These are phyloP conservation scores for Fremontodendron californicum DNA, from an alignment of 345 rosid species.

Conservation along the genomic window DNA sequence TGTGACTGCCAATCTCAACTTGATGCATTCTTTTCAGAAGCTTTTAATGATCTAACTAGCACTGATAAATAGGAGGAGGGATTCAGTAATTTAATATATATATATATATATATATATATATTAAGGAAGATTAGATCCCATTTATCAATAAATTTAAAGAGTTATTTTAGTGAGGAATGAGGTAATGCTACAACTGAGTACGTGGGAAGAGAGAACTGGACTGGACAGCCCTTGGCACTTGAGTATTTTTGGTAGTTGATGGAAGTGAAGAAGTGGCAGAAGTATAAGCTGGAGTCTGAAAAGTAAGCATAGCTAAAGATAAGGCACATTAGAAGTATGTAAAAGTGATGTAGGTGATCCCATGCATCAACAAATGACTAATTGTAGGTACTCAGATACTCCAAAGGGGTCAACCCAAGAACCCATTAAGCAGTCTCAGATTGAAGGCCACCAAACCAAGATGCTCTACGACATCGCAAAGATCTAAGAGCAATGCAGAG, in stretches of 20 bases:
- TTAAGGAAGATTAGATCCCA: background rate
- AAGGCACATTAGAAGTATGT: background rate
- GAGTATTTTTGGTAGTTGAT: too few species aligned
- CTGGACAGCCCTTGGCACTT: background rate
- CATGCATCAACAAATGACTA: background rate
- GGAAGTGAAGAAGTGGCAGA: too few species aligned
- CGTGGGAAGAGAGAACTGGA: too few species aligned
- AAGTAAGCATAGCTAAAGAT: background rate
- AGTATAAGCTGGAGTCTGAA: background rate
- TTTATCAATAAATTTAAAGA: background rate
- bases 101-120: background rate
- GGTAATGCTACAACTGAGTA: background rate
- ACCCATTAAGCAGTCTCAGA: background rate
- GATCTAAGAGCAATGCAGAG: background rate
- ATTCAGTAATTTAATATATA: background rate
- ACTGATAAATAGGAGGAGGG: background rate
- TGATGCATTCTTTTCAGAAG: background rate
- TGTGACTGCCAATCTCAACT: background rate
- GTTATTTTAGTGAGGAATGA: background rate
- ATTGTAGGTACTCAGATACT: background rate
- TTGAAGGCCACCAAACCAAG: background rate
- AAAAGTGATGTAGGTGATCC: background rate
- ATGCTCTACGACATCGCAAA: background rate
- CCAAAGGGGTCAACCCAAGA: background rate
- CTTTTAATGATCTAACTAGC: conserved; percentile 4